Base-by-base conservation (phyloP, 129 eudicot species). In the Kitagawia praeruptora region DNA sequence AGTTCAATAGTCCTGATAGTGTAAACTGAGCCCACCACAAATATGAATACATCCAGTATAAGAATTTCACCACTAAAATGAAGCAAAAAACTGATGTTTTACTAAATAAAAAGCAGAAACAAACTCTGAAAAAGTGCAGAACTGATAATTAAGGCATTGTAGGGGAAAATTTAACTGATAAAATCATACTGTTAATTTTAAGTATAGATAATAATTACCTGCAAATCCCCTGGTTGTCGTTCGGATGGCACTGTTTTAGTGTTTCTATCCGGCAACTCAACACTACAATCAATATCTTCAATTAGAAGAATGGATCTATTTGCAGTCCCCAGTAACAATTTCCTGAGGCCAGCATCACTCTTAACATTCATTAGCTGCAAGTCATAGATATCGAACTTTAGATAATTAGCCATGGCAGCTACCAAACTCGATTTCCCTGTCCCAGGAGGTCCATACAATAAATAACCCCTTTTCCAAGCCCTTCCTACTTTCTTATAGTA, bases 231-330 rank as follows among this genome's bases (percentile, higher is more conserved):
- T 31, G 72, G 21, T 42, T 42, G 71, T 16, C 71, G 37, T 64
- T 64, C 71, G 2, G 38, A 8, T 66, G 18, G 72, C 8, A 13
- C 7, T 2, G 16, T 31, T 28, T 13, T 31, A 12, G 19, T 12
- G 37, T 72, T 72, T 48, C 86, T 77, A 80, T 83, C 85, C 6
- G 89, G 92, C 84, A 90, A 70, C 47, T 85, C 83, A 25, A 88
- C 85, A 7, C 89, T 86, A 77, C 97, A 92, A 51, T 92, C 97
- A 42, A 90, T 92, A 77, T 88, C 96, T 56, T 92, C 94, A 40
- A 92, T 89, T 18, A 92, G 91, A 25, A 91, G 84, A n/a, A 89
- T 89, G 0, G 97, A 92, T 41, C 90, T 70, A 71, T 89, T 92
- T 6, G 89, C 83, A 23, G 96, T 92, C 31, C 86, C 76, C 82